Percentiles rank a stretch among this genome's conserved stretches.
phyloP scores from a whole-genome alignment of 2,329 filamentous ascomycete genomes.

The Malbranchea cinnamomea region DNA sequence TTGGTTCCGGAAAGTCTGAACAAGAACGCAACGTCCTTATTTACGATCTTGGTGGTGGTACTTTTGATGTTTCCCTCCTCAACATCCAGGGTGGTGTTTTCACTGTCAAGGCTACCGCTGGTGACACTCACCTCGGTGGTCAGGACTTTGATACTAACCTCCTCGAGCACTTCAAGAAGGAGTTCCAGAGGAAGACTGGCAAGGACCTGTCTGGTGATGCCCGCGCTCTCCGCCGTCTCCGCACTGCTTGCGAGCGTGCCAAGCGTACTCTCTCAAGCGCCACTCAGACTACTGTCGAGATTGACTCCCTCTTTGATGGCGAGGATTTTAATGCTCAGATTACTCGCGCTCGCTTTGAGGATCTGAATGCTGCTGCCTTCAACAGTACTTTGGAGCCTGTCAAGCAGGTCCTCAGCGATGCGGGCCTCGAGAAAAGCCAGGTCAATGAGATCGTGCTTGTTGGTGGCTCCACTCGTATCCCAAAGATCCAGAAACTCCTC shows the following conservation, averaged over 20 bases:
- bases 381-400: slow-evolving; percentile 87
- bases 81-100: slow-evolving; percentile 99
- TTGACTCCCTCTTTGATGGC: slow-evolving; percentile 95
- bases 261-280: slow-evolving; percentile 98
- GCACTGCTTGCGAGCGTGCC: slow-evolving; percentile 97
- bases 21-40: slow-evolving; percentile 99
- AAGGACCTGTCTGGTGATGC: slow-evolving; percentile 52
- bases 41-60: slow-evolving; percentile 99
- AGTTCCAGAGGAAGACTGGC: slow-evolving; percentile 71
- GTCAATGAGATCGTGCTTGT: slow-evolving; percentile 99
- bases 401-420: slow-evolving; percentile 91
- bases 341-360: slow-evolving; percentile 97
- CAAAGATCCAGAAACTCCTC: slow-evolving; percentile 96
- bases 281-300: slow-evolving; percentile 94
- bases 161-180: slow-evolving; percentile 91
- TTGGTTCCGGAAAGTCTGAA: slow-evolving; percentile 83
- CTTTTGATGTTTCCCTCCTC: slow-evolving; percentile 98
- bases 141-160: slow-evolving; percentile 95
- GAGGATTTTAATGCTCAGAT: slow-evolving; percentile 96
- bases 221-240: slow-evolving; percentile 85
- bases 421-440: slow-evolving; percentile 68
- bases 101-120: slow-evolving; percentile 95
- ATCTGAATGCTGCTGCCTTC: slow-evolving; percentile 93
- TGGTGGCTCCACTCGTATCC: slow-evolving; percentile 97
- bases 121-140: slow-evolving; percentile 92